Evolutionary conservation across 2,329 filamentous ascomycete species (phyloP), one percentile per base, ranked within the genome.

Genomic region (Amylocarpus encephaloides): DNA sequence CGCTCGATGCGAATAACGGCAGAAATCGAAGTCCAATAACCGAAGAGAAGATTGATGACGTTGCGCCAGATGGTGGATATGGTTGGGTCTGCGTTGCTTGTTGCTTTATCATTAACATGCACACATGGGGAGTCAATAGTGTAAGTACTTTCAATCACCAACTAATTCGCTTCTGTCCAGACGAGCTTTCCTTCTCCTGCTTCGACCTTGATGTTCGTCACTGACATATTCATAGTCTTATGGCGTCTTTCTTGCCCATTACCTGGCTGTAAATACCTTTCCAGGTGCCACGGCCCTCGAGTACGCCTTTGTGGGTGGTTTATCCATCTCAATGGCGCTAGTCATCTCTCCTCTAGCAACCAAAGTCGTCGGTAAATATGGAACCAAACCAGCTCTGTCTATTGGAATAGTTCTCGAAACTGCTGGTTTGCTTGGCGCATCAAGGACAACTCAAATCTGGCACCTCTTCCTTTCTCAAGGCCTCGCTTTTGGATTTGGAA

Each of bases 391-490:
- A 0, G 83, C 82, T 0, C 74, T 92, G 18, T 72, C 83, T 35
- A 67, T 83, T 13, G 87, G 87, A 11, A 75, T 82, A 1, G 64
- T 79, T 1, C 70, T 91, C 42, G 79, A 88, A 64, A 75, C 81
- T 41, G 68, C 72, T 7, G 82, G 80, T 18, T 76, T 91, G 53
- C 77, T 90, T 40, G 80, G 79, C 1, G 86, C 87, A 6, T 85
- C 81, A 12, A 90, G 89, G 59, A 78, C 84, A 0, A 71, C 64
- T 13, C 62, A 79, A 49, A 82, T 88, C 50, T 91, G 86, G 83
- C 86, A 92, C 33, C 73, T 93, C 0, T 82, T 90, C 50, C 74
- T 92, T 0, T 79, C 76, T 5, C 88, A 92, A 63, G 88, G 88
- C 4, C 62, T 91, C 2, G 79, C 82, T 48, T 91, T 92, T 55